phyloP scores from a whole-genome alignment of 2,329 filamentous ascomycete species.

The Aphanoascus verrucosus region DNA sequence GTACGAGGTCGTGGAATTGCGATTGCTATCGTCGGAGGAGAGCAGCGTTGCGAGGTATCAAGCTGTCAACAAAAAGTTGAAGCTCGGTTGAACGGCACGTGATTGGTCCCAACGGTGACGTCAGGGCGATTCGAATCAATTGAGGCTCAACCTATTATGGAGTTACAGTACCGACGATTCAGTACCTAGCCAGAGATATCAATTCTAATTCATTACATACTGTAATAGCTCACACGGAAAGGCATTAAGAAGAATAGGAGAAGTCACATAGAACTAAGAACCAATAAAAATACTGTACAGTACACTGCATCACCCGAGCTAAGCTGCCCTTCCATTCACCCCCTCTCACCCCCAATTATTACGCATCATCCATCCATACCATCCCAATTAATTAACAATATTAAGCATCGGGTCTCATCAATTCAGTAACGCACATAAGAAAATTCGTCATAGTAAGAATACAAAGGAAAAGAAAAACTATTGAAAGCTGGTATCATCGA shows the following conservation, averaged over 20 bases:
- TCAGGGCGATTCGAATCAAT: not conserved
- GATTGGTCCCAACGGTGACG: not conserved
- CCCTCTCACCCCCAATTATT: not conserved
- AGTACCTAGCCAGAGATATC: too few relatives aligned
- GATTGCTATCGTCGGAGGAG: not conserved
- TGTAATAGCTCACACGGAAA: too few relatives aligned
- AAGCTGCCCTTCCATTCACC: not conserved
- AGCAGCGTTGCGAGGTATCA: too few relatives aligned
- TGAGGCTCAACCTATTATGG: too few relatives aligned
- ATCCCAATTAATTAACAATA: not conserved
- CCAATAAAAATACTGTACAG: too few relatives aligned
- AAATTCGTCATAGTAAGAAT: not conserved
- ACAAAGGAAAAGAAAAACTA: not conserved
- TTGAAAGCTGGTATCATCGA: conserved; percentile 5
- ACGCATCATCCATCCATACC: not conserved
- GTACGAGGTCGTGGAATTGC: not conserved
- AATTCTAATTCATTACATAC: too few relatives aligned
- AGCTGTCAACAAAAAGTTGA: not conserved
- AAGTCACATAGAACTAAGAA: too few relatives aligned
- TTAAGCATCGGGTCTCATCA: not conserved
- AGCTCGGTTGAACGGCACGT: not conserved
- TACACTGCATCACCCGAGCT: not conserved
- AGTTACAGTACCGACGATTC: too few relatives aligned
- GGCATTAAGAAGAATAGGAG: too few relatives aligned
- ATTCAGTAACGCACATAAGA: not conserved